These are phyloP conservation scores for Durotheca rogersii DNA, from an alignment of 495 filamentous ascomycete species.

Conservation along the genomic window DNA sequence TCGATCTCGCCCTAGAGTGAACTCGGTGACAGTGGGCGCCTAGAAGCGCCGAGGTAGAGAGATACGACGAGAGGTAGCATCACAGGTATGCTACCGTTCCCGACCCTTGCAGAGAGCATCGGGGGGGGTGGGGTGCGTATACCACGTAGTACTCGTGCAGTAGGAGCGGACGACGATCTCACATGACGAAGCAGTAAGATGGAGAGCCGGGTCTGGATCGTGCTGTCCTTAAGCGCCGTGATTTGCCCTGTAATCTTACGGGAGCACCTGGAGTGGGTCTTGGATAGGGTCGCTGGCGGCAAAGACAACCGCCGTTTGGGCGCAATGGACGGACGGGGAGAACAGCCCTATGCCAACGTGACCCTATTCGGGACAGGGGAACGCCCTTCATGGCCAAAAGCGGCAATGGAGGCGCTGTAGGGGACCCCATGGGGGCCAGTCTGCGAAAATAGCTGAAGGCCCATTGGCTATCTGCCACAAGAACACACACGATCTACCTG, in stretches of 20 bases:
- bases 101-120: too few relatives aligned
- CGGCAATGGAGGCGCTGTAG: not conserved
- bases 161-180: not conserved
- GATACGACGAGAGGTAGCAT: constrained; percentile 14
- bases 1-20: constrained; percentile 4
- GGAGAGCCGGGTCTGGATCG: not conserved
- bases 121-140: not conserved
- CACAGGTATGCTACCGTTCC: constrained; percentile 1
- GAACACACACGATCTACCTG: not conserved
- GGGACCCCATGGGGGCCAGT: not conserved
- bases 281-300: constrained; percentile 19
- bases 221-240: constrained; percentile 25
- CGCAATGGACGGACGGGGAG: constrained; percentile 1
- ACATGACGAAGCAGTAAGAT: constrained; percentile 6
- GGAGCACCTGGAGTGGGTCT: constrained; percentile 14
- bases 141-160: not conserved
- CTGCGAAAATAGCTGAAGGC: not conserved
- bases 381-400: not conserved
- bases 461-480: not conserved
- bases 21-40: constrained; percentile 19
- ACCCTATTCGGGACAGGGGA: not conserved
- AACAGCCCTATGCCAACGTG: not conserved
- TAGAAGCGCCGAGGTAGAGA: constrained; percentile 8
- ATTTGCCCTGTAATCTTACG: constrained; percentile 31
- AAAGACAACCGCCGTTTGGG: constrained; percentile 14